Base-by-base conservation (phyloP, 2,329 filamentous ascomycete species). In the Emydomyces testavorans region DNA sequence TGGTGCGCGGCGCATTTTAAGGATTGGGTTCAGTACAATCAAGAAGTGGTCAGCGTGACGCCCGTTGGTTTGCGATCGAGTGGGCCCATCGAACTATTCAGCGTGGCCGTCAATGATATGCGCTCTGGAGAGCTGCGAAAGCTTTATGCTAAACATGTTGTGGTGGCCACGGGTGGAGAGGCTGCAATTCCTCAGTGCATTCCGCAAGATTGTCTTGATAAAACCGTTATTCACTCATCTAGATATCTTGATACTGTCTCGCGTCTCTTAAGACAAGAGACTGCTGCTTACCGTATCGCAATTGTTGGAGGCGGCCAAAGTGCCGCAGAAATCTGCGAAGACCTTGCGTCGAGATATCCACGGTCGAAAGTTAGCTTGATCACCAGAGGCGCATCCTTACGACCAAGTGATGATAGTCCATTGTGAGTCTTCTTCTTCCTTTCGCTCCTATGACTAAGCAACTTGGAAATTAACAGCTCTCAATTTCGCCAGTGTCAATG, bases 261-360 rank as follows among this genome's bases (percentile, higher is more conserved):
- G 1, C 53, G 56, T 15, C 49, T 70, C 31, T 53, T 72, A 39
- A 64, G 60, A 31, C 62, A 73, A 36, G 57, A 59, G 35, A 55
- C 58, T 29, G 59, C 60, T 20, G 54, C 72, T 1, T 85, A 87
- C 65, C 79, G 78, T 13, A 80, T 96, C 45, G 89, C 86, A 6
- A 84, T 96, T 8, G 73, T 96, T 34, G 90, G 90, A 6, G 85
- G 80, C 39, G 90, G 92, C 1, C 90, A 98, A 70, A 93, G 85
- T 63, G 88, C 88, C 2, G 90, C 90, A 7, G 90, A 98, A 71
- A 94, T 95, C 59, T 95, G 93, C 71, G 83, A 86, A 69, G 89
- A 94, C 65, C 70, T 96, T 42, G 83, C 90, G 59, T 75, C 72
- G 32, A 72, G 85, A 39, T 95, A 93, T 62, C 88, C 88, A 32